Evolutionary conservation across 306 rosid genomes (phyloP), one percentile per base, ranked within the genome.

Genomic region (Ormosia emarginata): DNA sequence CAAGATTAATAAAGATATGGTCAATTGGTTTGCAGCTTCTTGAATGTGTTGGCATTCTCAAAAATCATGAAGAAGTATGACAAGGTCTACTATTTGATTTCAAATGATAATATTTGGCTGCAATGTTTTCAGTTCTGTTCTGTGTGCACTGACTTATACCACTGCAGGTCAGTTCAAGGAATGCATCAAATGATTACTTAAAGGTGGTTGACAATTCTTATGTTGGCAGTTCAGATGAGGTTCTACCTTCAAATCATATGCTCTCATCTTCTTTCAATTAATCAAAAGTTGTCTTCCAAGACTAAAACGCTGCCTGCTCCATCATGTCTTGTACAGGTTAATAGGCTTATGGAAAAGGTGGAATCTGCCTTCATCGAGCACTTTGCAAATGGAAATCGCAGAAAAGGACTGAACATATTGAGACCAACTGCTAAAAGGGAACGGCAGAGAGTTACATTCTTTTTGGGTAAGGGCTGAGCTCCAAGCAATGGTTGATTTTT

Each of bases 11-110:
- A 11, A 47, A 47, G 53, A 47, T 47, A 10, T 24, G 24, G 24
- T 24, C 24, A 24, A 24, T 24, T 24, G 24, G 24, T 24, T 47
- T 46, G 56, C 85, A 91, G 93, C 80, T 89, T 88, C 85, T 81
- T 89, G 82, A 91, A 89, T 70, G 85, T 73, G 33, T 61, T 86
- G 24, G 88, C 91, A 44, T 80, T 87, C 80, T 84, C 88, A 24
- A 2, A 91, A 91, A 86, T 91, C 74, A 84, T 87, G 93, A 91
- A 91, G 91, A 91, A 91, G 78, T 83, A 91, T 67, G 93, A 91
- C 64, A 91, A 87, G 93, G 93, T 90, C 55, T 5, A 1, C 24
- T 24, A 24, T 24, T 24, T 24, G 24, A 24, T 24, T 24, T 24
- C 24, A 24, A 24, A 24, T 0, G 24, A 24, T 24, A 24, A 24